phyloP scores from a whole-genome alignment of 2,329 filamentous ascomycete genomes.

The Aureobasidium sp. region DNA sequence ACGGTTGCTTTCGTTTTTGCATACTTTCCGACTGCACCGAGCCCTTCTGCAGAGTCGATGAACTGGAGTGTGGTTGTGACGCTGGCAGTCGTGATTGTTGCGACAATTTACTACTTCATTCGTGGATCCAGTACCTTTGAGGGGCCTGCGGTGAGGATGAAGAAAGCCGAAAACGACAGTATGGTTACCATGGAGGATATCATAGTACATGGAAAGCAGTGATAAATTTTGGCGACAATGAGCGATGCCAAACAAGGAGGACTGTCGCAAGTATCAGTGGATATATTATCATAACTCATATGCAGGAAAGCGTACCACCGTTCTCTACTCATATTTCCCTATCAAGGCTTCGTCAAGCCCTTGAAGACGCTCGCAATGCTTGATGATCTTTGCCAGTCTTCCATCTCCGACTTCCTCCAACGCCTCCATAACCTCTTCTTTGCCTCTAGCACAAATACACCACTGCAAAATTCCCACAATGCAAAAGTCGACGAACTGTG shows the following conservation, averaged over 20 bases:
- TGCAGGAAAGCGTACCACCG: too few relatives aligned
- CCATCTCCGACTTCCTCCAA: constrained; percentile 7
- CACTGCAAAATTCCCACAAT: background rate
- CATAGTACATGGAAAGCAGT: background rate
- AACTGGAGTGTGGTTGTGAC: constrained; percentile 24
- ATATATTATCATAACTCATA: too few relatives aligned
- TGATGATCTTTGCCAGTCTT: background rate
- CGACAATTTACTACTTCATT: constrained; percentile 12
- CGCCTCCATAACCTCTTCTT: constrained; percentile 5
- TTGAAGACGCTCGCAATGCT: background rate
- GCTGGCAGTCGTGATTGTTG: constrained; percentile 15
- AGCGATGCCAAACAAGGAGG: too few relatives aligned
- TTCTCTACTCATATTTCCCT: too few relatives aligned
- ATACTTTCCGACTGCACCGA: constrained; percentile 15
- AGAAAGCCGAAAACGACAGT: background rate
- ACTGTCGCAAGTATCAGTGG: too few relatives aligned
- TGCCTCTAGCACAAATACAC: constrained; percentile 7
- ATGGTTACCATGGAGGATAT: background rate
- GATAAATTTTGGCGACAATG: background rate
- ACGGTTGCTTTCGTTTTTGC: constrained; percentile 14
- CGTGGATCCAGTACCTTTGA: background rate
- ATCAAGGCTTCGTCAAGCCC: background rate
- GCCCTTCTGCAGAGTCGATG: constrained; percentile 20
- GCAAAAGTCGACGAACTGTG: background rate
- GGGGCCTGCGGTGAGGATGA: background rate